Conservation (phyloP, 192 early-diverging fungal species). For the Paraglomus occultum region DNA sequence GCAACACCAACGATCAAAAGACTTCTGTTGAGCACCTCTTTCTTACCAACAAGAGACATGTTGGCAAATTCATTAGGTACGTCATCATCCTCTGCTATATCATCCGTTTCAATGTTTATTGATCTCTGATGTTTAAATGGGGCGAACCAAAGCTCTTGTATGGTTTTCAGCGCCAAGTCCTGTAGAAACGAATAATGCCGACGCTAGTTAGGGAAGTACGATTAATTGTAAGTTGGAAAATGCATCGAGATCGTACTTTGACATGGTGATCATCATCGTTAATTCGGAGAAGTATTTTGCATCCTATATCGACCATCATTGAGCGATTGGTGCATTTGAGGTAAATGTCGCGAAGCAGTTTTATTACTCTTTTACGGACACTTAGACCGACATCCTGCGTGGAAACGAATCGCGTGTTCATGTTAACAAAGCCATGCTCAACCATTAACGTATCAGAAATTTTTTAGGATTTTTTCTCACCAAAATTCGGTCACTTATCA, state of each 20-base stretch:
- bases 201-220: not conserved
- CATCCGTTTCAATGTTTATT: slow-evolving; percentile 12
- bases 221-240: not conserved
- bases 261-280: slow-evolving; percentile 61
- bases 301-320: slow-evolving; percentile 64
- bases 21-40: slow-evolving; percentile 22
- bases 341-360: slow-evolving; percentile 76
- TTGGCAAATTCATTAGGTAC: slow-evolving; percentile 29
- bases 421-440: not conserved
- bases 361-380: slow-evolving; percentile 86
- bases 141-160: slow-evolving; percentile 72
- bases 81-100: slow-evolving; percentile 35
- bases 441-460: not conserved
- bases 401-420: not conserved
- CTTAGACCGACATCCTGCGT: slow-evolving; percentile 79
- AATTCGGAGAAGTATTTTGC: slow-evolving; percentile 67
- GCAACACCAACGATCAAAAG: slow-evolving; percentile 33
- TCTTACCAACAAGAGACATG: slow-evolving; percentile 22
- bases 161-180: slow-evolving; percentile 66
- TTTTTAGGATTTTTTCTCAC: slow-evolving; percentile 40
- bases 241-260: slow-evolving; percentile 1
- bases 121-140: slow-evolving; percentile 44
- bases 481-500: slow-evolving; percentile 76
- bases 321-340: slow-evolving; percentile 40
- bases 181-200: slow-evolving; percentile 21